A percentile compares a stretch with the other conserved stretches of the same genome.
Conservation (phyloP, 306 rosid species). For the Medicago truncatula region DNA sequence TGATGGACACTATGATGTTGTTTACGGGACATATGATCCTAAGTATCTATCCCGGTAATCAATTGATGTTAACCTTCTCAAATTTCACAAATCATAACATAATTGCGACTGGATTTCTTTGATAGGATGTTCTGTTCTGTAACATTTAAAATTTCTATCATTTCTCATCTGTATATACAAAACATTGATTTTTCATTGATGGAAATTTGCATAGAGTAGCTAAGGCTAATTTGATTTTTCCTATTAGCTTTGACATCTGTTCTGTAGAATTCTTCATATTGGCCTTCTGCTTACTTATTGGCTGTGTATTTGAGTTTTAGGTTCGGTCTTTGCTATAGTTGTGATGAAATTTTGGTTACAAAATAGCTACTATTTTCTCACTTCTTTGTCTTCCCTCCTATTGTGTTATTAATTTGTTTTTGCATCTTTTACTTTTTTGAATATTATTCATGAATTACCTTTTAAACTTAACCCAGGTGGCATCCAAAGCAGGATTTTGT, state of each 20-base stretch:
- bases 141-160: conserved; percentile 19
- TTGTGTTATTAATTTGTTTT: conserved; percentile 17
- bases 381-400: conserved; percentile 30
- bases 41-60: conserved; percentile 84
- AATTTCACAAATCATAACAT: conserved; percentile 14
- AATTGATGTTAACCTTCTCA: conserved; percentile 30
- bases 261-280: conserved; percentile 22
- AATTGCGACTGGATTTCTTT: not conserved
- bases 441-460: conserved; percentile 36
- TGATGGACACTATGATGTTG: conserved; percentile 89
- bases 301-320: not conserved
- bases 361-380: conserved; percentile 18
- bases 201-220: not conserved
- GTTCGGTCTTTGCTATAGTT: conserved; percentile 15
- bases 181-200: conserved; percentile 8
- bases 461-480: conserved; percentile 65
- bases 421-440: conserved; percentile 22
- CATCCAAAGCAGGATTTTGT: conserved; percentile 88
- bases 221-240: conserved; percentile 37
- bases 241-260: conserved; percentile 33
- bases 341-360: conserved; percentile 36
- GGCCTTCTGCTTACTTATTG: conserved; percentile 24
- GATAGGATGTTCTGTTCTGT: conserved; percentile 12
- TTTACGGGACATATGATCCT: conserved; percentile 88
- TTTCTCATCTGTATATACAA: conserved; percentile 16